Evolutionary conservation across 2,329 filamentous ascomycete species (phyloP).

Genomic region (Fusarium hostae): DNA sequence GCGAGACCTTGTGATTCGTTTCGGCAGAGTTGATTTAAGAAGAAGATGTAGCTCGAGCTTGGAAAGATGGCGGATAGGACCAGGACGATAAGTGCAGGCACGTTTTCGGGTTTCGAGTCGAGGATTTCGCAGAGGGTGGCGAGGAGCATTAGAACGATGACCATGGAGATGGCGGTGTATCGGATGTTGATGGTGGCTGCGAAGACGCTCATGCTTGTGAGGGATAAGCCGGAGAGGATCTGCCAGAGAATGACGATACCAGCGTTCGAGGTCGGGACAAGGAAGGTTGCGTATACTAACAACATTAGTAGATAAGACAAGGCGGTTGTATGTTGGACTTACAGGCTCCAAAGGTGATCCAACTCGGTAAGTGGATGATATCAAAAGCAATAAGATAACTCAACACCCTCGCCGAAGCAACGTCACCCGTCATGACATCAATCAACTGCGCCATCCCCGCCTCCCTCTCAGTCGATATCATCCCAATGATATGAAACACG

Average conservation of each 20-base stretch:
- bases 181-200: slow-evolving; percentile 6
- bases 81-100: neutral
- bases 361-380: slow-evolving; percentile 78
- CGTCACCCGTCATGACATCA: slow-evolving; percentile 85
- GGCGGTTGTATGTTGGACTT: rapidly evolving
- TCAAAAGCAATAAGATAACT: slow-evolving; percentile 80
- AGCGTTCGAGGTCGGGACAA: neutral
- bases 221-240: neutral
- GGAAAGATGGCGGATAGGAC: neutral
- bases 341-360: slow-evolving; percentile 60
- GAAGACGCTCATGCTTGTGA: neutral
- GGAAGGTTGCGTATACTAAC: slow-evolving; percentile 57
- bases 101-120: neutral
- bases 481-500: slow-evolving; percentile 56
- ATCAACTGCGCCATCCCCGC: slow-evolving; percentile 83
- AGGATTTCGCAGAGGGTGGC: neutral
- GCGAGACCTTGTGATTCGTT: neutral
- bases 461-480: slow-evolving; percentile 83
- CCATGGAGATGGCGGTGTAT: neutral
- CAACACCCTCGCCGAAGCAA: slow-evolving; percentile 71
- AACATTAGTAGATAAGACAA: neutral
- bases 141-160: neutral
- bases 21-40: neutral
- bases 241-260: neutral
- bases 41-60: neutral